Evolutionary conservation across 2,329 filamentous ascomycete genomes (phyloP).

Genomic region (Cladosporium sp.): DNA sequence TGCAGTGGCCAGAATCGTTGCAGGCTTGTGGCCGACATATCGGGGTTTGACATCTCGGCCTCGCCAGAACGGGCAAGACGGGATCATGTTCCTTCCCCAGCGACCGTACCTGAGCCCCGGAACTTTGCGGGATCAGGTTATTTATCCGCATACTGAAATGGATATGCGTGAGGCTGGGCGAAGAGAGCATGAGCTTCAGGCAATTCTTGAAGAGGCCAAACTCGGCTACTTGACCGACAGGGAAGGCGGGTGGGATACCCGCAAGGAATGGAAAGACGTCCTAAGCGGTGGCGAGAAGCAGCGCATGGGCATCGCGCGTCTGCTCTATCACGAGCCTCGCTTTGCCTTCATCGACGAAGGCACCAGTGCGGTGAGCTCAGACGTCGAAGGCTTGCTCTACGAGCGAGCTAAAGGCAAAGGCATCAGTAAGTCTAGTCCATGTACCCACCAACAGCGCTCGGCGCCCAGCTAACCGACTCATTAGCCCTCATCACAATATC

Average conservation of each 20-base stretch:
- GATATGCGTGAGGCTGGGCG: slow-evolving; percentile 84
- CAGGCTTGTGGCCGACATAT: slow-evolving; percentile 94
- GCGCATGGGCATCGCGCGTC: slow-evolving; percentile 80
- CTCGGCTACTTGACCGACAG: slow-evolving; percentile 86
- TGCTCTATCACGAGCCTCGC: slow-evolving; percentile 90
- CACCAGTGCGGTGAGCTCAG: slow-evolving; percentile 87
- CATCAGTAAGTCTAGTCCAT: slow-evolving; percentile 66
- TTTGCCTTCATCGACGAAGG: slow-evolving; percentile 96
- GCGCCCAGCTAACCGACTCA: slow-evolving; percentile 4
- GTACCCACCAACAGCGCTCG: slow-evolving; percentile 11
- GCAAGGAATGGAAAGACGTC: slow-evolving; percentile 98
- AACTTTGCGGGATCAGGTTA: slow-evolving; percentile 92
- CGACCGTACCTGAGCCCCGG: slow-evolving; percentile 88
- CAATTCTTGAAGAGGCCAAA: slow-evolving; percentile 74
- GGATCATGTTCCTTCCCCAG: slow-evolving; percentile 98
- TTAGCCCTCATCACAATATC: slow-evolving; percentile 88
- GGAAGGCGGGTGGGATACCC: slow-evolving; percentile 93
- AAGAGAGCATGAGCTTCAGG: slow-evolving; percentile 71
- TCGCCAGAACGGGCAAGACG: slow-evolving; percentile 65
- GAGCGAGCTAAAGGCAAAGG: slow-evolving; percentile 89
- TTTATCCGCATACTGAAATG: slow-evolving; percentile 90
- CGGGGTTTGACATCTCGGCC: slow-evolving; percentile 86
- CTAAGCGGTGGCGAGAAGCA: slow-evolving; percentile 98
- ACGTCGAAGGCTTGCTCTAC: slow-evolving; percentile 91
- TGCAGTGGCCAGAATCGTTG: slow-evolving; percentile 79